Evolutionary conservation across 2,329 filamentous ascomycete genomes (phyloP), one percentile per base, ranked within the genome.

Genomic region (Pseudogymnoascus sp.): DNA sequence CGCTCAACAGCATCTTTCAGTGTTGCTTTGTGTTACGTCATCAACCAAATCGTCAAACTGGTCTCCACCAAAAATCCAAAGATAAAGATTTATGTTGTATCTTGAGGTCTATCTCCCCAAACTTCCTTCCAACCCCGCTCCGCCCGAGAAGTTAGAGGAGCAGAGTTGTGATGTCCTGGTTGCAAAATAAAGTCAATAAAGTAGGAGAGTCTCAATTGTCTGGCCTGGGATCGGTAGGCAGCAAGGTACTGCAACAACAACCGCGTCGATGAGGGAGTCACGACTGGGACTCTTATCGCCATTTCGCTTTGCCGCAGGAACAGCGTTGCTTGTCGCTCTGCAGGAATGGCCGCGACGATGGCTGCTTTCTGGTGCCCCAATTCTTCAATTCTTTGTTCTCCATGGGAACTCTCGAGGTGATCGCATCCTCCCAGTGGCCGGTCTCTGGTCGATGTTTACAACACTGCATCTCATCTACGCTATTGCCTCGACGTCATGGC

Each of bases 401-500:
- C 67, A 75, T 6, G 76, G 76, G 19, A 71, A 75, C 33, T 63
- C 63, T 6, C 65, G 68, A 21, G 71, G 70, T 1, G 64, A 74
- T 50, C 75, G 79, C 13, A 73, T 82, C 16, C 65, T 82, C 10
- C 74, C 78, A 1, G 72, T 71, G 24, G 69, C 79, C 29, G 78
- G 78, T 1, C 67, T 82, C 2, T 82, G 79, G 79, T 75, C 77
- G 0, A 66, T 81, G 1, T 72, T 82, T 61, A 70, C 77, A 1
- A 76, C 76, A 0, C 66, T 82, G 26, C 80, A 82, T 65, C 69
- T 81, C 2, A 65, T 72, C 0, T 82, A 82, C 67, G 74, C 76
- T 2, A 71, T 82, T 10, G 76, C 74, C 53, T 74, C 80, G 11
- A 82, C 80, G 13, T 82, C 80, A 66, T 82, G 81, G 80, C 75